Percentiles rank a stretch among this genome's conserved stretches.
Evolutionary conservation across 768 basidiomycete genomes (phyloP).

Genomic region (Lanmaoa rubissima): DNA sequence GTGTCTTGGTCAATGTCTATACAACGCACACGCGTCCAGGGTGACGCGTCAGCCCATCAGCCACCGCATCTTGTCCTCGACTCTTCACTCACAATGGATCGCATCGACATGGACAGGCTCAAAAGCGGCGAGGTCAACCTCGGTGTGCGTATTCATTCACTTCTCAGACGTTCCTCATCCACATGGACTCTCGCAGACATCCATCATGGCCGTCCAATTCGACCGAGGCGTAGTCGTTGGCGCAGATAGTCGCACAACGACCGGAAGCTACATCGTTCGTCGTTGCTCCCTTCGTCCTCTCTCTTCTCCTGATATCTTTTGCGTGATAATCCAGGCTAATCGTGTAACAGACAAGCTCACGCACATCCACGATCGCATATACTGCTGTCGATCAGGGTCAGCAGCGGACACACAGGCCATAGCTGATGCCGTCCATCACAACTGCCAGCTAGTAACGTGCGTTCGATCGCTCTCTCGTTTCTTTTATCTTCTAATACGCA

Average conservation of each 20-base stretch:
- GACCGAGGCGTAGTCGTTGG: slow-evolving; percentile 93
- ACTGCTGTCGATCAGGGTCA: slow-evolving; percentile 98
- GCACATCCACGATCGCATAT: slow-evolving; percentile 94
- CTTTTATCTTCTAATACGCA: neutral
- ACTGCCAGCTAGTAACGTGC: slow-evolving; percentile 74
- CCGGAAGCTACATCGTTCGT: slow-evolving; percentile 91
- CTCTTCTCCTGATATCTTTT: neutral
- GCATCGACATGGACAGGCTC: slow-evolving; percentile 81
- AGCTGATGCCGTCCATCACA: slow-evolving; percentile 85
- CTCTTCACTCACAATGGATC: slow-evolving; percentile 43
- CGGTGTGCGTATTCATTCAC: slow-evolving; percentile 59
- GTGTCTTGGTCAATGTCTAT: too few species aligned
- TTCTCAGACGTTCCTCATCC: neutral
- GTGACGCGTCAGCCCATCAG: slow-evolving; percentile 55
- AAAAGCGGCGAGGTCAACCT: slow-evolving; percentile 97
- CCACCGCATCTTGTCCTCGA: slow-evolving; percentile 22
- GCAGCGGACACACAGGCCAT: slow-evolving; percentile 97
- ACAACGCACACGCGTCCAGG: slow-evolving; percentile 31
- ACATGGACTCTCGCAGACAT: slow-evolving; percentile 59
- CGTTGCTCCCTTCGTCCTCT: neutral
- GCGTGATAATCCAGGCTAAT: slow-evolving; percentile 65
- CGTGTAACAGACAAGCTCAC: slow-evolving; percentile 99
- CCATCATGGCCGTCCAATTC: slow-evolving; percentile 99
- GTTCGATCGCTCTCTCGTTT: slow-evolving; percentile 20
- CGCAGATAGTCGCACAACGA: slow-evolving; percentile 96